Percentiles rank a stretch among this genome's conserved stretches.
phyloP scores from a whole-genome alignment of 768 basidiomycete genomes.

The Lentinula boryana region DNA sequence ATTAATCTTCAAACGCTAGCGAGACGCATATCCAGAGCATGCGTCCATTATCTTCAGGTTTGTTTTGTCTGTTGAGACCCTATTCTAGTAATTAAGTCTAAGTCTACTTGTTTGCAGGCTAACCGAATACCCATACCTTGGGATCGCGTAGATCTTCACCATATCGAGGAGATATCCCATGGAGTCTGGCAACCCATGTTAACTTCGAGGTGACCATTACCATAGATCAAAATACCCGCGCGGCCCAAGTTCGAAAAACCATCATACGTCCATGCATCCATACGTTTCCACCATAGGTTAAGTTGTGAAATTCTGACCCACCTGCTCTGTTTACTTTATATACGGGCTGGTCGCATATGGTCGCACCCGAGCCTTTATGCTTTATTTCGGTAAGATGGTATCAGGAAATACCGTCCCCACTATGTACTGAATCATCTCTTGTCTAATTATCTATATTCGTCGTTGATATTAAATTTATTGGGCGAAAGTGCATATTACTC shows the following conservation, averaged over 20 bases:
- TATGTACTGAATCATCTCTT: neutral
- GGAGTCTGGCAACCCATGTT: slow-evolving; percentile 75
- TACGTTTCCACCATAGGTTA: too few species aligned
- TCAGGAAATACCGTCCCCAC: neutral
- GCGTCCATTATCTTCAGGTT: slow-evolving; percentile 72
- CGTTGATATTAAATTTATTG: too few species aligned
- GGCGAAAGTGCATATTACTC: too few species aligned
- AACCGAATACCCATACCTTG: slow-evolving; percentile 65
- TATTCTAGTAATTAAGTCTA: slow-evolving; percentile 2
- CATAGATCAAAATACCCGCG: neutral
- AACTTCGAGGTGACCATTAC: slow-evolving; percentile 28
- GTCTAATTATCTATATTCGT: too few species aligned
- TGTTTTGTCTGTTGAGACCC: slow-evolving; percentile 7
- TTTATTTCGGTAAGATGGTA: neutral
- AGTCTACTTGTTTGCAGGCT: slow-evolving; percentile 33
- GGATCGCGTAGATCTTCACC: slow-evolving; percentile 64
- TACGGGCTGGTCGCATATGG: too few species aligned
- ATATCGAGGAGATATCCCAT: slow-evolving; percentile 61
- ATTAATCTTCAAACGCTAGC: slow-evolving; percentile 63
- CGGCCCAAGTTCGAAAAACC: too few species aligned
- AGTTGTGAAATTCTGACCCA: too few species aligned
- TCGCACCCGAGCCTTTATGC: neutral
- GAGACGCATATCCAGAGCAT: slow-evolving; percentile 63
- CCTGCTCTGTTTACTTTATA: too few species aligned
- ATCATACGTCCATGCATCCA: too few species aligned